Evolutionary conservation across 495 filamentous ascomycete species (phyloP).

Genomic region (Delitschia confertaspora): DNA sequence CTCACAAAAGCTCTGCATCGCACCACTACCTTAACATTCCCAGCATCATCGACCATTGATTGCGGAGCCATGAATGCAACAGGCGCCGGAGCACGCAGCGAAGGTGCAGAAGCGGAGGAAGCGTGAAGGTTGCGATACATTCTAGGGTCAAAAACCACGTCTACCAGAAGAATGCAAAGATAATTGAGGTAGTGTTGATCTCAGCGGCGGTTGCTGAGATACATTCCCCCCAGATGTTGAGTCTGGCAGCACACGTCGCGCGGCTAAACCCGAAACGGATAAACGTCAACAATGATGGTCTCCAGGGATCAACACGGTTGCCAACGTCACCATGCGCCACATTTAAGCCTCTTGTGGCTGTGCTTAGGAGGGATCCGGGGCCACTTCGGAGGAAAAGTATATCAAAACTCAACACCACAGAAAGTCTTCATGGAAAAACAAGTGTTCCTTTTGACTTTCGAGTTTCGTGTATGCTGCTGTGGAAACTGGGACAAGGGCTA

Average conservation of each 20-base stretch:
- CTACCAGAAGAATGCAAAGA: conserved; percentile 29
- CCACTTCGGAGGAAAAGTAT: no score
- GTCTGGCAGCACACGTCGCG: not conserved
- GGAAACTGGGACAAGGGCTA: no score
- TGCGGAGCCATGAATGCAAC: conserved; percentile 22
- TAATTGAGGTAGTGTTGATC: conserved; percentile 32
- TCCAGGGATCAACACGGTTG: not conserved
- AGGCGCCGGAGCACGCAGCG: conserved; percentile 32
- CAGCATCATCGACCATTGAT: conserved; percentile 40
- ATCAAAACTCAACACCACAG: no score
- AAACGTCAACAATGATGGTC: conserved; percentile 12
- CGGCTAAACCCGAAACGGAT: conserved; percentile 4
- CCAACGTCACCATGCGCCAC: not conserved
- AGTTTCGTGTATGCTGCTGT: no score
- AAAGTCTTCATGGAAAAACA: no score
- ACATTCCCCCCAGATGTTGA: conserved; percentile 35
- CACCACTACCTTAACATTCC: conserved; percentile 92
- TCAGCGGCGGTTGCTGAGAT: conserved; percentile 43
- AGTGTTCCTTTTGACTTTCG: no score
- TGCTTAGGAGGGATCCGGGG: no score
- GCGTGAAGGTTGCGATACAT: conserved; percentile 45
- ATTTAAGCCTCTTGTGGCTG: no score
- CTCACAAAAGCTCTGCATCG: conserved; percentile 81
- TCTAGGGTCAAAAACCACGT: conserved; percentile 52
- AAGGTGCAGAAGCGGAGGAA: conserved; percentile 45